Evolutionary conservation across 768 basidiomycete genomes (phyloP).

Genomic region (Strobilomyces dryophilus): DNA sequence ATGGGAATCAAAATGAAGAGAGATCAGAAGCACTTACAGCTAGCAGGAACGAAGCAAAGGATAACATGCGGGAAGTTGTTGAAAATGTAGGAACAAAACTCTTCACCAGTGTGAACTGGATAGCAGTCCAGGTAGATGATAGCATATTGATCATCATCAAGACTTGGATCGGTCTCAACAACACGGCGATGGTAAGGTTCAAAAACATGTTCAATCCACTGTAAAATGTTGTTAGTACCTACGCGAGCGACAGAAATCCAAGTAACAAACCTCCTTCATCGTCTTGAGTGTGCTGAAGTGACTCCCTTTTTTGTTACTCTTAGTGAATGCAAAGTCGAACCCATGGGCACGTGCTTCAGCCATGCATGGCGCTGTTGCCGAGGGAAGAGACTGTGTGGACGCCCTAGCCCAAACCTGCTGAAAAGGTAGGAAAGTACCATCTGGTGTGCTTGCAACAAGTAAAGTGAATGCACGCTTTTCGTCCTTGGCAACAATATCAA

Average conservation of each 20-base stretch:
- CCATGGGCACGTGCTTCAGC: conserved; percentile 5
- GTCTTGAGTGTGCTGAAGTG: conserved; percentile 27
- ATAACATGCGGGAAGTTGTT: background rate
- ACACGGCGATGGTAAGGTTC: conserved; percentile 6
- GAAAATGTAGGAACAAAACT: conserved; percentile 13
- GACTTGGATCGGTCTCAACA: conserved; percentile 8
- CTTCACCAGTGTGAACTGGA: conserved; percentile 25
- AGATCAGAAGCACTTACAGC: background rate
- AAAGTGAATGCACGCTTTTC: conserved; percentile 26
- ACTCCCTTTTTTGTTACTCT: conserved; percentile 13
- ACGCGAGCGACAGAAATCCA: background rate
- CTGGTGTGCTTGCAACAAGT: conserved; percentile 20
- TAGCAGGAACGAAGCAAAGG: background rate
- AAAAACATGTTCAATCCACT: conserved; percentile 16
- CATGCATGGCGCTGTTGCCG: conserved; percentile 5
- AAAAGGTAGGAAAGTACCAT: conserved; percentile 29
- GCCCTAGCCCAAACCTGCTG: conserved; percentile 29
- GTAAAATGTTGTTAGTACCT: background rate
- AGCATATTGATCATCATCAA: conserved; percentile 12
- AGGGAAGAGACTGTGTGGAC: conserved; percentile 15
- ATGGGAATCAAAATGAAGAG: background rate
- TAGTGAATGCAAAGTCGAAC: conserved; percentile 21
- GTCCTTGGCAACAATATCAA: background rate
- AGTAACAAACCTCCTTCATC: conserved; percentile 20
- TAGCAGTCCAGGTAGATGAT: conserved; percentile 28